Percentiles rank a stretch among this genome's conserved stretches.
phyloP scores from a whole-genome alignment of 306 rosid species.

The Glycine tomentella region DNA sequence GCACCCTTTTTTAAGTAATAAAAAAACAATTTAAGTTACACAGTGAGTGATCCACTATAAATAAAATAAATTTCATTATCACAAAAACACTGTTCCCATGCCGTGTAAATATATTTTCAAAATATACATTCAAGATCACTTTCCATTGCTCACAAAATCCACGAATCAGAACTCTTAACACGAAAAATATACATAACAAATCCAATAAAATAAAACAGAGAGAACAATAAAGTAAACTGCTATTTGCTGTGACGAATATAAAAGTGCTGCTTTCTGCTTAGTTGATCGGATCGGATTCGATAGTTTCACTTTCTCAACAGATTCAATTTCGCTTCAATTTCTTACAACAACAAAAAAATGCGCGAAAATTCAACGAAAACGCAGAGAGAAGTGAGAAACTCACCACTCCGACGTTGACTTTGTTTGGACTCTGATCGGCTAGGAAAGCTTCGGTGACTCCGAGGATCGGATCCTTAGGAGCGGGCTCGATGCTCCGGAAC shows the following conservation, averaged over 20 bases:
- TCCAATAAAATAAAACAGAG: neutral
- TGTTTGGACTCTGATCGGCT: conserved; percentile 86
- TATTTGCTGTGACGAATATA: conserved; percentile 22
- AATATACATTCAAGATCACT: neutral
- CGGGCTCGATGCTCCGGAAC: conserved; percentile 81
- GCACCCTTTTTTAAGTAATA: conserved; percentile 68
- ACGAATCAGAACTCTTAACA: neutral
- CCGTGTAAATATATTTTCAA: neutral
- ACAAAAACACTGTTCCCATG: neutral
- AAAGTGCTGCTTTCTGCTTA: neutral
- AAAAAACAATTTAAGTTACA: conserved; percentile 13
- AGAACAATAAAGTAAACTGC: neutral
- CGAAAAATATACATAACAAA: neutral
- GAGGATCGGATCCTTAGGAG: conserved; percentile 97
- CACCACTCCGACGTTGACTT: conserved; percentile 97
- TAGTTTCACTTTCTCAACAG: neutral
- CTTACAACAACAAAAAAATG: neutral
- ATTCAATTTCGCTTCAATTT: neutral
- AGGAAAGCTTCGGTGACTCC: conserved; percentile 98
- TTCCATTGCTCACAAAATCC: neutral
- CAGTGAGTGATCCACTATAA: conserved; percentile 12
- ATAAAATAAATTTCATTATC: neutral
- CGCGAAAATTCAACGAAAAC: neutral
- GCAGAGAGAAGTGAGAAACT: conserved; percentile 48
- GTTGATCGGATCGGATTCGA: neutral